Conservation (phyloP, 2,329 filamentous ascomycete genomes). For the Didymellaceae sp. region DNA sequence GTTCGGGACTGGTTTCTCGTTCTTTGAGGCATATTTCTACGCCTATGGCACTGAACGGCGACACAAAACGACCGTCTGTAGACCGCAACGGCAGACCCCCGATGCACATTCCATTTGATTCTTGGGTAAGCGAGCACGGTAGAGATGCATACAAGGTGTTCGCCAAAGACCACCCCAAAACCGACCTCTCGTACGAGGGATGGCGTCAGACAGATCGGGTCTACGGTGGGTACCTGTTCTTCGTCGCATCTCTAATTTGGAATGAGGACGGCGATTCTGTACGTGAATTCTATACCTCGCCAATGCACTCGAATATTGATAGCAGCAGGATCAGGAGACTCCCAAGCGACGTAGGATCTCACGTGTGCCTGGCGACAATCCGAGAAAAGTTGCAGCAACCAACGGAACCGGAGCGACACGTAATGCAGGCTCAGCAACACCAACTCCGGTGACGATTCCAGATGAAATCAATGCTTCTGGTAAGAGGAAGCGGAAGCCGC, state of each 20-base stretch:
- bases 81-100: slow-evolving; percentile 1
- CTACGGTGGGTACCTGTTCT: slow-evolving; percentile 39
- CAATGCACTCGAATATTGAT: slow-evolving; percentile 23
- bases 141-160: slow-evolving; percentile 31
- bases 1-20: background rate
- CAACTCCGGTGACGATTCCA: slow-evolving; percentile 22
- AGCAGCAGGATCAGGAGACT: slow-evolving; percentile 34
- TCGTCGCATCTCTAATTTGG: slow-evolving; percentile 38
- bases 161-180: slow-evolving; percentile 28
- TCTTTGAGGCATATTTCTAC: slow-evolving; percentile 13
- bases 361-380: slow-evolving; percentile 30
- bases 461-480: slow-evolving; percentile 30
- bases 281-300: slow-evolving; percentile 15
- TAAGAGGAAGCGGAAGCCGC: slow-evolving; percentile 39
- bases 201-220: slow-evolving; percentile 39
- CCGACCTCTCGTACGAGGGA: slow-evolving; percentile 38
- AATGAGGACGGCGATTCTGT: slow-evolving; percentile 40
- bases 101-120: slow-evolving; percentile 7
- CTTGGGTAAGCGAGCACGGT: slow-evolving; percentile 8
- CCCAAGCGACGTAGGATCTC: slow-evolving; percentile 26
- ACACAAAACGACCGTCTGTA: slow-evolving; percentile 3
- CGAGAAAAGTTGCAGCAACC: slow-evolving; percentile 34
- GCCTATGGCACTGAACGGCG: slow-evolving; percentile 9
- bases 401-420: slow-evolving; percentile 34
- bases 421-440: slow-evolving; percentile 23